These are phyloP conservation scores for Geotrichum citri-aurantii DNA, from an alignment of 1,139 yeast genomes.

Conservation along the genomic window DNA sequence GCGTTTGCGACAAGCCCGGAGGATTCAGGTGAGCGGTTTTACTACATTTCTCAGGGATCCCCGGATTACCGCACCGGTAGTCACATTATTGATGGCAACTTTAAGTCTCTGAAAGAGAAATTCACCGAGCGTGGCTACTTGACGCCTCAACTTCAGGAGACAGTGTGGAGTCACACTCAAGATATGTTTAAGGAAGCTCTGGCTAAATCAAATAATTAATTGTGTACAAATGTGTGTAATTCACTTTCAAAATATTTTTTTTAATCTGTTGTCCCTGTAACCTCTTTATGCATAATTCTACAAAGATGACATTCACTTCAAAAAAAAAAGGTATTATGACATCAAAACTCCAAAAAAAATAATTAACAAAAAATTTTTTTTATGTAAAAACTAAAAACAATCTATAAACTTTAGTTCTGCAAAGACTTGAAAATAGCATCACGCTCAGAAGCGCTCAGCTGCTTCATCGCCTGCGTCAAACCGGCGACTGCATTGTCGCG, in stretches of 20 bases:
- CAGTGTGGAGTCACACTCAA: slow-evolving; percentile 29
- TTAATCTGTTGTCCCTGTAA: too few relatives aligned
- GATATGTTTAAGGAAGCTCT: slow-evolving; percentile 18
- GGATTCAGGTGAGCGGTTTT: slow-evolving; percentile 27
- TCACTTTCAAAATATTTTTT: not conserved
- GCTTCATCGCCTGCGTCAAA: slow-evolving; percentile 54
- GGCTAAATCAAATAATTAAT: not conserved
- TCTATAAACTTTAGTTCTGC: not conserved
- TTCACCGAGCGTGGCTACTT: slow-evolving; percentile 23
- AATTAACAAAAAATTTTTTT: too few relatives aligned
- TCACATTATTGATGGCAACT: slow-evolving; percentile 22
- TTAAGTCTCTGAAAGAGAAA: slow-evolving; percentile 21
- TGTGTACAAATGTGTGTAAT: not conserved
- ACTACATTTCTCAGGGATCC: slow-evolving; percentile 25
- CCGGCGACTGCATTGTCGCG: slow-evolving; percentile 51
- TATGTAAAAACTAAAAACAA: not conserved
- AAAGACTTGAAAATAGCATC: slow-evolving; percentile 42
- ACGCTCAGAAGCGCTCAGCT: slow-evolving; percentile 57
- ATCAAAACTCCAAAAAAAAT: too few relatives aligned
- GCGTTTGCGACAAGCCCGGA: slow-evolving; percentile 21
- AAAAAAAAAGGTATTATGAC: too few relatives aligned
- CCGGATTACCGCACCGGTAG: slow-evolving; percentile 25
- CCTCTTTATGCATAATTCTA: too few relatives aligned
- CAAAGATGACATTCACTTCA: too few relatives aligned
- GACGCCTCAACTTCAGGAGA: slow-evolving; percentile 26